Conservation (phyloP, 495 filamentous ascomycete genomes). For the Terfezia claveryi region DNA sequence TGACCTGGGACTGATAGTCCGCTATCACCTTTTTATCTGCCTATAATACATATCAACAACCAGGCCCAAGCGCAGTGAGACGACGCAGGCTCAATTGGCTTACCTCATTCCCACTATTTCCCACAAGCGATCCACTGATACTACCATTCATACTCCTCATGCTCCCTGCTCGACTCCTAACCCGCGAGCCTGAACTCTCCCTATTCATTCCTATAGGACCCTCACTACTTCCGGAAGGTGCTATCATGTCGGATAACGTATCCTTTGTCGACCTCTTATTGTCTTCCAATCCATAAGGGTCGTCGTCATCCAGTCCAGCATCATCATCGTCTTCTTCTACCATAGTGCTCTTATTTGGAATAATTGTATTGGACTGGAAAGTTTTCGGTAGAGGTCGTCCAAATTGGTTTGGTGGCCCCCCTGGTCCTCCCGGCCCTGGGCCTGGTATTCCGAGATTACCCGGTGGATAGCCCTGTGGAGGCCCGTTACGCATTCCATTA, state of each 20-base stretch:
- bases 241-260: not conserved
- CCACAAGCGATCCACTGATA: slow-evolving; percentile 1
- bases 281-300: slow-evolving; percentile 38
- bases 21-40: slow-evolving; percentile 47
- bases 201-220: not conserved
- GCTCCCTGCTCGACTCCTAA: not conserved
- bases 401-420: slow-evolving; percentile 23
- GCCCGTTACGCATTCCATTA: slow-evolving; percentile 5
- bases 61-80: not conserved
- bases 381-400: slow-evolving; percentile 59
- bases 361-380: slow-evolving; percentile 86
- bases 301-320: slow-evolving; percentile 35
- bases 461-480: slow-evolving; percentile 11
- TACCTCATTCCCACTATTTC: not conserved
- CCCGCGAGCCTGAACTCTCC: slow-evolving; percentile 2
- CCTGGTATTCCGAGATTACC: slow-evolving; percentile 5
- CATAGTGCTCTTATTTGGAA: slow-evolving; percentile 95
- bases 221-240: not conserved
- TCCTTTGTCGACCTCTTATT: slow-evolving; percentile 13
- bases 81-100: not conserved
- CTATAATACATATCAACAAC: slow-evolving; percentile 16
- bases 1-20: slow-evolving; percentile 58
- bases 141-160: slow-evolving; percentile 15
- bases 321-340: slow-evolving; percentile 83
- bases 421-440: slow-evolving; percentile 2